phyloP scores from a whole-genome alignment of 2,329 filamentous ascomycete genomes.

The Didymella glomerata region DNA sequence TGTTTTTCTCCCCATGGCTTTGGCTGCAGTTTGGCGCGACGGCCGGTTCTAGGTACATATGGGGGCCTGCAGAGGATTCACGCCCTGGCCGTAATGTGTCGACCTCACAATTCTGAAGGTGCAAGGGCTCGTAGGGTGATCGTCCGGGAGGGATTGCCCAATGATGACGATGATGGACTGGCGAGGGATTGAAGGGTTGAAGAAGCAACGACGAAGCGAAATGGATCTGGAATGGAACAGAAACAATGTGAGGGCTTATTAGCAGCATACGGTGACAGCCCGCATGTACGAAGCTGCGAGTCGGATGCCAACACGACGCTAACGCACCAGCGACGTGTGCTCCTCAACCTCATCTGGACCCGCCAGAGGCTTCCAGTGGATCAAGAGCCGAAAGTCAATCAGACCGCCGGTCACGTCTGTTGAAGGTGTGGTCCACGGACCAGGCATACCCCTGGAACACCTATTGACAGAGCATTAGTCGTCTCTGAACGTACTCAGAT shows the following conservation, averaged over 20 bases:
- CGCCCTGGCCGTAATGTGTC: slow-evolving; percentile 26
- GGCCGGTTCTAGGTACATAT: slow-evolving; percentile 21
- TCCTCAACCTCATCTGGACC: slow-evolving; percentile 24
- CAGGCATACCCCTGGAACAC: slow-evolving; percentile 12
- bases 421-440: slow-evolving; percentile 2
- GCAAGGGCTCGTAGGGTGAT: slow-evolving; percentile 16
- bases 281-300: slow-evolving; percentile 22
- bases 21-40: slow-evolving; percentile 27
- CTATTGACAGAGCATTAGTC: slow-evolving; percentile 16
- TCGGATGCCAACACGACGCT: slow-evolving; percentile 32
- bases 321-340: slow-evolving; percentile 26
- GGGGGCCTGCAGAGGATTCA: slow-evolving; percentile 19
- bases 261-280: slow-evolving; percentile 32
- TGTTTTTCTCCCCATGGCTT: slow-evolving; percentile 42
- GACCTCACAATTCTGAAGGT: slow-evolving; percentile 22
- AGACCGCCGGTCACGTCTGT: slow-evolving; percentile 15
- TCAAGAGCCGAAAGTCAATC: slow-evolving; percentile 25
- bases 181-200: slow-evolving; percentile 15
- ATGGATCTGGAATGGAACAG: slow-evolving; percentile 17
- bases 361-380: slow-evolving; percentile 26
- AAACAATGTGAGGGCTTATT: slow-evolving; percentile 24
- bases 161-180: slow-evolving; percentile 10
- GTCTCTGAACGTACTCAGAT: slow-evolving; percentile 5
- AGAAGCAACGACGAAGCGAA: slow-evolving; percentile 16
- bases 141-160: slow-evolving; percentile 23